phyloP scores from a whole-genome alignment of 1,139 yeast species.

The Blastobotrys proliferans region DNA sequence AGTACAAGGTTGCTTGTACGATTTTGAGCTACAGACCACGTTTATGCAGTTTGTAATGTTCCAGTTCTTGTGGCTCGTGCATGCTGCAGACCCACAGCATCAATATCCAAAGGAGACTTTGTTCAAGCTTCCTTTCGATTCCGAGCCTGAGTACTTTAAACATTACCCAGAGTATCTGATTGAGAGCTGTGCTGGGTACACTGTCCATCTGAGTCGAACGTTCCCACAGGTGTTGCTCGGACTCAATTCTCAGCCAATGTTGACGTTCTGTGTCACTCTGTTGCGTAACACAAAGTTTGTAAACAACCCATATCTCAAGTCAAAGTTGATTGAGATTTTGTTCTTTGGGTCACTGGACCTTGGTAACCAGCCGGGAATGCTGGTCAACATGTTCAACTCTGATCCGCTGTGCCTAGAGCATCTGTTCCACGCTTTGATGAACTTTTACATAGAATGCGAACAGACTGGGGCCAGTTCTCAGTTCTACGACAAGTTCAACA shows the following conservation, averaged over 20 bases:
- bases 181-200: conserved; percentile 64
- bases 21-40: conserved; percentile 37
- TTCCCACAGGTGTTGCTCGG: conserved; percentile 34
- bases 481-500: conserved; percentile 92
- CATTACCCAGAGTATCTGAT: conserved; percentile 81
- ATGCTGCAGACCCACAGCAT: conserved; percentile 69
- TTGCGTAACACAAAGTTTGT: conserved; percentile 81
- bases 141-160: conserved; percentile 59
- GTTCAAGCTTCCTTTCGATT: conserved; percentile 55
- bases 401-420: conserved; percentile 62
- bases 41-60: conserved; percentile 77
- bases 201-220: conserved; percentile 51
- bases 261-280: conserved; percentile 68
- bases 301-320: conserved; percentile 91
- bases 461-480: conserved; percentile 95
- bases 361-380: conserved; percentile 59
- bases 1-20: conserved; percentile 21
- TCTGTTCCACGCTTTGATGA: conserved; percentile 75
- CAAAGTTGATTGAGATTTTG: conserved; percentile 74
- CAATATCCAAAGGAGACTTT: conserved; percentile 46
- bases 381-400: conserved; percentile 59
- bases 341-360: conserved; percentile 62
- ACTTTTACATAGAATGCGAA: conserved; percentile 90
- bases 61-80: conserved; percentile 63
- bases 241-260: conserved; percentile 37